Evolutionary conservation across 192 early-diverging fungal genomes (phyloP), one percentile per base, ranked within the genome.

Genomic region (Dissophora globulifera): DNA sequence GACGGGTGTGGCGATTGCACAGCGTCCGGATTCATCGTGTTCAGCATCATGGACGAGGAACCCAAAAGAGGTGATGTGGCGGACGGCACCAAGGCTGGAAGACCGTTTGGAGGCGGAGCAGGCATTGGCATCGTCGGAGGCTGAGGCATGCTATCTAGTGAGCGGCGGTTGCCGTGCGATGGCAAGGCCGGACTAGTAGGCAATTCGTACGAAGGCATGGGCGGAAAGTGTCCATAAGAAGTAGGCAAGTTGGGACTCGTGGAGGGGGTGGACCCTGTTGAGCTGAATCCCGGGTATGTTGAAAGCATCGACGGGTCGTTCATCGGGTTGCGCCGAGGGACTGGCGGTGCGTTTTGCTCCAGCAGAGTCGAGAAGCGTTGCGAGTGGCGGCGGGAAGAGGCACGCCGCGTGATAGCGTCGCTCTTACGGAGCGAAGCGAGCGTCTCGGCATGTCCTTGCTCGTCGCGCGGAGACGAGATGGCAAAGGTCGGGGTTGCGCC

Each of bases 371-470:
- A 76, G 31, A 76, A 76, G 5, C 72, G 63, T 20, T 76, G 72
- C 1, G 72, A 76, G 22, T 76, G 63, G 10, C 72, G 72, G 19
- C 72, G 56, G 16, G 72, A 76, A 15, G 63, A 76, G 15, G 72
- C 72, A n/a, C 72, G 56, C 45, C 63, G 30, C 2, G 63, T 76
- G 46, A 76, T 67, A 17, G 63, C 47, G 35, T 76, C 72, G 25
- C 63, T 76, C 20, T 76, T 76, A 12, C 72, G 72, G n/a, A 75
- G 70, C 20, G 70, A 75, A 2, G 70, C 70, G 19, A 75, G 49
- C 5, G 70, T 75, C 27, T 75, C 70, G 13, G 70, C 70, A 40
- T 75, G 70, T 35, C 47, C 38, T 17, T 48, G 62, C 26, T 75
- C 70, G n/a, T 75, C 70, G 9, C 19, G 48, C 15, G 62, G 56